A percentile compares a stretch with the other conserved stretches of the same genome.
Conservation (phyloP, 2,329 filamentous ascomycete species). For the Ophiostoma himal-ulmi region DNA sequence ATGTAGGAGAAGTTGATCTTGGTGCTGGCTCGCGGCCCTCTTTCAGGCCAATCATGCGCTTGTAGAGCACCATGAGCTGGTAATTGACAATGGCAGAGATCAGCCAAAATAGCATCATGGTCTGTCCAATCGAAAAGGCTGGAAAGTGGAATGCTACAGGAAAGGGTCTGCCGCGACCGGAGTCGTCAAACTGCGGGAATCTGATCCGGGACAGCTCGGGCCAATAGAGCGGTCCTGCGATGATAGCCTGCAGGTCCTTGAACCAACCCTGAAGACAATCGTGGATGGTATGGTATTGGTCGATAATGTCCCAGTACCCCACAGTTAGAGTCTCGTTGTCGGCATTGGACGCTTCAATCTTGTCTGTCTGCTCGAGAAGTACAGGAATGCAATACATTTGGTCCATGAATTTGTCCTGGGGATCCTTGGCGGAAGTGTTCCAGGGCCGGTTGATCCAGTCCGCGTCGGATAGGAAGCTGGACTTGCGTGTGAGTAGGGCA, state of each 20-base stretch:
- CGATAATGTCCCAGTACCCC: slow-evolving; percentile 18
- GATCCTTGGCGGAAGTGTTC: slow-evolving; percentile 22
- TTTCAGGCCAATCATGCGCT: slow-evolving; percentile 11
- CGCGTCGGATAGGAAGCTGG: slow-evolving; percentile 24
- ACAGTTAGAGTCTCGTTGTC: background rate
- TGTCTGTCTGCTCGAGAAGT: slow-evolving; percentile 22
- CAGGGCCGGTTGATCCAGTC: slow-evolving; percentile 26
- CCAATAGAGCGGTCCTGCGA: slow-evolving; percentile 26
- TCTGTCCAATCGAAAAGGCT: slow-evolving; percentile 27
- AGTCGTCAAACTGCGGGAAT: slow-evolving; percentile 12
- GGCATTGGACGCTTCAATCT: background rate
- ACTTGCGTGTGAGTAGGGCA: slow-evolving; percentile 21
- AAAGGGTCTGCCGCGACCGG: slow-evolving; percentile 22
- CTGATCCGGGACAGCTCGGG: slow-evolving; percentile 25
- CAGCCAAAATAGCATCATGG: slow-evolving; percentile 26
- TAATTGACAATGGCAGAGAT: slow-evolving; percentile 22
- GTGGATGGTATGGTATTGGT: slow-evolving; percentile 22
- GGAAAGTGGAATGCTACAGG: slow-evolving; percentile 28
- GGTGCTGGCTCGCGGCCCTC: background rate
- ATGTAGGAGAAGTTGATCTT: background rate
- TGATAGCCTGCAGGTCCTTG: slow-evolving; percentile 20
- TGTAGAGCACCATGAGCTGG: slow-evolving; percentile 21
- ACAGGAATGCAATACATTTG: slow-evolving; percentile 25
- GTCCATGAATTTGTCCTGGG: slow-evolving; percentile 28
- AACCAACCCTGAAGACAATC: slow-evolving; percentile 21